phyloP scores from a whole-genome alignment of 148 eudicot species.

The Vaccinium darrowii region DNA sequence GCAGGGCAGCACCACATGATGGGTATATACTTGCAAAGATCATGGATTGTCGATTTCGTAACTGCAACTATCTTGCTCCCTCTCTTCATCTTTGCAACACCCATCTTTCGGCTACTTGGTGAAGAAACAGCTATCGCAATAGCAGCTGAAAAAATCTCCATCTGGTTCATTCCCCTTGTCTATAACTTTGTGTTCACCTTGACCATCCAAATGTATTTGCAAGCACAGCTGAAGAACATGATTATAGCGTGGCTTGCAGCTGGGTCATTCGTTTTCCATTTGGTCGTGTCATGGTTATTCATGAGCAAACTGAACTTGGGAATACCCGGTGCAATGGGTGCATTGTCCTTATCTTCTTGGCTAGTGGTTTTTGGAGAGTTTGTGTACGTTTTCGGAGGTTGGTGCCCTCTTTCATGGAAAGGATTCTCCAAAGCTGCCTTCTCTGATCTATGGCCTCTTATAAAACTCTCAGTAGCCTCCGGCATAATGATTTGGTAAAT shows the following conservation, averaged over 20 bases:
- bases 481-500: slow-evolving; percentile 64
- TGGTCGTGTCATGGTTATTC: slow-evolving; percentile 54
- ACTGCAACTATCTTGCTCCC: slow-evolving; percentile 46
- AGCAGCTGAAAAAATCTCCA: slow-evolving; percentile 39
- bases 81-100: slow-evolving; percentile 43
- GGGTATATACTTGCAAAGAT: too few relatives aligned
- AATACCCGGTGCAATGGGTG: slow-evolving; percentile 50
- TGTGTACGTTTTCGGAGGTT: slow-evolving; percentile 53
- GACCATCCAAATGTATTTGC: slow-evolving; percentile 66
- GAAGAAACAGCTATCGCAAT: slow-evolving; percentile 39
- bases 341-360: slow-evolving; percentile 41
- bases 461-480: slow-evolving; percentile 56
- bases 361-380: slow-evolving; percentile 45
- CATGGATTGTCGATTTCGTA: slow-evolving; percentile 27
- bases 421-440: slow-evolving; percentile 34
- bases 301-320: slow-evolving; percentile 39
- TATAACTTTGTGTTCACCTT: slow-evolving; percentile 39
- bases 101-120: slow-evolving; percentile 45
- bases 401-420: slow-evolving; percentile 60
- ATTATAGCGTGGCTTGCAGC: slow-evolving; percentile 3
- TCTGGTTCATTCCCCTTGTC: slow-evolving; percentile 58
- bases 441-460: slow-evolving; percentile 36
- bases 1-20: too few relatives aligned
- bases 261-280: slow-evolving; percentile 35
- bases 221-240: slow-evolving; percentile 61